Percentiles rank a stretch among this genome's conserved stretches.
Evolutionary conservation across 768 basidiomycete genomes (phyloP).

Genomic region (Boletus coccyginus): DNA sequence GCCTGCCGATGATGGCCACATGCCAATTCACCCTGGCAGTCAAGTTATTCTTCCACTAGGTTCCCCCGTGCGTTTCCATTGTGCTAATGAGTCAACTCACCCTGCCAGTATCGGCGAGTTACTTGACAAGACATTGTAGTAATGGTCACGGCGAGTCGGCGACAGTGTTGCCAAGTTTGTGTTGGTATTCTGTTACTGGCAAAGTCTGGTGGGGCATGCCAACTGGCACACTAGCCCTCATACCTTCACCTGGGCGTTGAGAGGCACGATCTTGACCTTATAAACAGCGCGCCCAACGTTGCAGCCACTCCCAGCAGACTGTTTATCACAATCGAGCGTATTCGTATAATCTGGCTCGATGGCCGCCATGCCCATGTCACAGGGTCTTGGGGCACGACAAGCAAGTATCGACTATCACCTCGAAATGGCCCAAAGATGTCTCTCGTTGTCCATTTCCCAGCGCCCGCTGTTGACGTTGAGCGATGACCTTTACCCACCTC

Average conservation of each 20-base stretch:
- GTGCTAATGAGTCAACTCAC: neutral
- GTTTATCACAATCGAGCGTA: neutral
- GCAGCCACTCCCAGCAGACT: neutral
- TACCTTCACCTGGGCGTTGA: neutral
- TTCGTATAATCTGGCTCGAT: neutral
- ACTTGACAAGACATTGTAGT: neutral
- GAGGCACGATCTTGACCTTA: neutral
- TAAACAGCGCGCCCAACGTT: neutral
- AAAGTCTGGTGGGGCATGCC: neutral
- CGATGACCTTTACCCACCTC: neutral
- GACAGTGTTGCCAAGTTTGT: neutral
- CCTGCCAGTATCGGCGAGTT: neutral
- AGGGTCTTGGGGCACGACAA: conserved; percentile 12
- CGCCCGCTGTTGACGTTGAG: neutral
- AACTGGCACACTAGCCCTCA: neutral
- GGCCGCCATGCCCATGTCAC: neutral
- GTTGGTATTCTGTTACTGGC: neutral
- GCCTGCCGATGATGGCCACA: too few species aligned
- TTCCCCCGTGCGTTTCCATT: neutral
- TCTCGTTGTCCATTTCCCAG: conserved; percentile 5
- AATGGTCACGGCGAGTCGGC: neutral
- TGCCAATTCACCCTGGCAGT: too few species aligned
- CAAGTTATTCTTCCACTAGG: neutral
- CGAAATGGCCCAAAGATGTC: conserved; percentile 15
- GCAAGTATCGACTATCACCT: conserved; percentile 21